A percentile compares a stretch with the other conserved stretches of the same genome.
phyloP scores from a whole-genome alignment of 345 rosid genomes.

The Gossypium rotundifolium region DNA sequence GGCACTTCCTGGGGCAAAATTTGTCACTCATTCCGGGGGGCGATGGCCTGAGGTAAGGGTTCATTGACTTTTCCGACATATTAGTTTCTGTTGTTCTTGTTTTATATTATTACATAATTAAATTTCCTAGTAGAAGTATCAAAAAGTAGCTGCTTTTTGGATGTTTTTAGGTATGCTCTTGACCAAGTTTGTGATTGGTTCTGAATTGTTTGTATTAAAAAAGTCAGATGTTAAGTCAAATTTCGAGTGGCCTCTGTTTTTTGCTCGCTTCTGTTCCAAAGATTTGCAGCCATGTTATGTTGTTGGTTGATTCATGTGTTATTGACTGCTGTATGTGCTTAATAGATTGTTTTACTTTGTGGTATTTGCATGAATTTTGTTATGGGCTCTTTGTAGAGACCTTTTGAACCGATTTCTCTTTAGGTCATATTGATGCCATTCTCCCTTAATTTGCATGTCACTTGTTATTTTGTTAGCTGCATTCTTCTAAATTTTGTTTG shows the following conservation, averaged over 20 bases:
- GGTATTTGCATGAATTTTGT: background rate
- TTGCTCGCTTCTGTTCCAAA: background rate
- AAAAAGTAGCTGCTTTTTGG: background rate
- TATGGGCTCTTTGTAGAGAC: background rate
- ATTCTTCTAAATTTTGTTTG: background rate
- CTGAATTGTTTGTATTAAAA: background rate
- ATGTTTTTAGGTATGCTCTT: background rate
- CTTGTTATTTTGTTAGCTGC: background rate
- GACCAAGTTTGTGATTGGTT: background rate
- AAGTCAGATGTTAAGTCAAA: background rate
- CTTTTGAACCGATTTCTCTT: background rate
- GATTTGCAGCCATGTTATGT: background rate
- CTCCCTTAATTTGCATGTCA: background rate
- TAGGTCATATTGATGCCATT: background rate
- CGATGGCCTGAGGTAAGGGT: constrained; percentile 90
- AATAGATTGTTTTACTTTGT: background rate
- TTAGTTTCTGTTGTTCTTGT: background rate
- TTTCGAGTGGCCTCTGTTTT: background rate
- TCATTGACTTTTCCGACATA: constrained; percentile 1
- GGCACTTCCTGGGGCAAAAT: constrained; percentile 72
- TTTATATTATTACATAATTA: background rate
- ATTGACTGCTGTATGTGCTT: background rate
- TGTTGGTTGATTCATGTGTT: background rate
- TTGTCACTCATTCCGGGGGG: constrained; percentile 61
- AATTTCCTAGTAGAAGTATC: background rate